Evolutionary conservation across 192 early-diverging fungal genomes (phyloP).

Genomic region (Entomortierella parvispora): DNA sequence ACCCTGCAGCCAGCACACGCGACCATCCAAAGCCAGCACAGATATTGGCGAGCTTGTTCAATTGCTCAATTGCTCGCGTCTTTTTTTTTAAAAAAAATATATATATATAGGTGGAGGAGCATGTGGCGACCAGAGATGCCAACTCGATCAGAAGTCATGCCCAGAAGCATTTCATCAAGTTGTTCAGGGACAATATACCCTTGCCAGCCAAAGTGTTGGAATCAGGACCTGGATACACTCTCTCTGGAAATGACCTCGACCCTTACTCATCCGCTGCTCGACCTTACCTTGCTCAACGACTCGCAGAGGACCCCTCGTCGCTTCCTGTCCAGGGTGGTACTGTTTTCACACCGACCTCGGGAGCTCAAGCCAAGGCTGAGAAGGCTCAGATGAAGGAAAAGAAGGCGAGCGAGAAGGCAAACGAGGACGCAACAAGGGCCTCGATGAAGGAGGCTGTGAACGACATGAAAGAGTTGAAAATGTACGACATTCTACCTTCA

Average conservation of each 20-base stretch:
- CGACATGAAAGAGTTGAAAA: constrained; percentile 39
- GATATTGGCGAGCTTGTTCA: constrained; percentile 1
- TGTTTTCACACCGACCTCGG: constrained; percentile 21
- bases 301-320: constrained; percentile 29
- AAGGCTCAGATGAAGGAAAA: constrained; percentile 35
- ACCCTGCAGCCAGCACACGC: neutral
- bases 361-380: constrained; percentile 26
- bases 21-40: neutral
- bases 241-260: constrained; percentile 89
- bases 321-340: constrained; percentile 41
- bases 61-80: neutral
- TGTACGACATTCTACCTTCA: constrained; percentile 17
- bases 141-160: constrained; percentile 91
- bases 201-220: constrained; percentile 83
- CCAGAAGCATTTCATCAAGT: constrained; percentile 93
- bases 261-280: constrained; percentile 88
- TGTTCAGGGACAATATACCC: constrained; percentile 83
- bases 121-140: constrained; percentile 81
- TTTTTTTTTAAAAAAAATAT: neutral
- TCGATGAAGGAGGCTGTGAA: constrained; percentile 23
- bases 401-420: constrained; percentile 19
- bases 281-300: constrained; percentile 69
- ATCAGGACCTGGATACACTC: constrained; percentile 80
- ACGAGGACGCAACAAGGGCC: constrained; percentile 6
- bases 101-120: constrained; percentile 63